A percentile compares a stretch with the other conserved stretches of the same genome.
Evolutionary conservation across 345 rosid species (phyloP).

Genomic region (Xanthoceras sorbifolium): DNA sequence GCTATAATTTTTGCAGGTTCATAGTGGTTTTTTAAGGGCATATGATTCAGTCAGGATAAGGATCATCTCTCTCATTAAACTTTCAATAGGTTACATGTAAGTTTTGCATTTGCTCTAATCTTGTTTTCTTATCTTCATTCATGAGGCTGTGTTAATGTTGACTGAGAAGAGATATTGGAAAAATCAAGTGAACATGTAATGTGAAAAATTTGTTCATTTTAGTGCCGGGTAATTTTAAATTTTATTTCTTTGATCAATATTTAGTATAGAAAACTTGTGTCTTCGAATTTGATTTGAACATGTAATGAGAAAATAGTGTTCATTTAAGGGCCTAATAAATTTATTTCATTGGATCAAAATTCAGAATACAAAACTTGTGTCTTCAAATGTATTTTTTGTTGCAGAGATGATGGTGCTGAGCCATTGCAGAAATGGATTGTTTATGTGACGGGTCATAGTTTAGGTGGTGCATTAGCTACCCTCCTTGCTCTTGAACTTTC

Average conservation of each 20-base stretch:
- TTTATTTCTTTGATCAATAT: no score
- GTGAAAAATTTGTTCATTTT: background rate
- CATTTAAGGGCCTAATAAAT: background rate
- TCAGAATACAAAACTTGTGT: background rate
- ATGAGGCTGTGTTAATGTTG: background rate
- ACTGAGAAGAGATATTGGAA: background rate
- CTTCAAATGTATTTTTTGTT: conserved; percentile 13
- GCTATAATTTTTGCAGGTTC: conserved; percentile 59
- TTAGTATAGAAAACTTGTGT: no score
- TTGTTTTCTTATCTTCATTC: background rate
- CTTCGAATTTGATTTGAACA: no score
- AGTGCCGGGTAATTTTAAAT: no score
- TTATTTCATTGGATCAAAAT: background rate
- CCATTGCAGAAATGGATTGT: conserved; percentile 67
- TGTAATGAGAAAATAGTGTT: background rate
- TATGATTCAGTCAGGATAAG: conserved; percentile 91
- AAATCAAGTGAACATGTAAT: background rate
- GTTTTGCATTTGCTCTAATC: conserved; percentile 26
- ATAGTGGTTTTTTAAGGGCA: conserved; percentile 85
- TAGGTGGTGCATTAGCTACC: conserved; percentile 96
- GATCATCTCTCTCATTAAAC: conserved; percentile 70
- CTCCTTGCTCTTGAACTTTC: conserved; percentile 93
- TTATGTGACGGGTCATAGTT: conserved; percentile 95
- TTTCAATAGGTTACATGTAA: conserved; percentile 67
- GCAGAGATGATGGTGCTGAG: conserved; percentile 61